A percentile compares a stretch with the other conserved stretches of the same genome.
phyloP scores from a whole-genome alignment of 495 filamentous ascomycete species.

The Elasticomyces elasticus region DNA sequence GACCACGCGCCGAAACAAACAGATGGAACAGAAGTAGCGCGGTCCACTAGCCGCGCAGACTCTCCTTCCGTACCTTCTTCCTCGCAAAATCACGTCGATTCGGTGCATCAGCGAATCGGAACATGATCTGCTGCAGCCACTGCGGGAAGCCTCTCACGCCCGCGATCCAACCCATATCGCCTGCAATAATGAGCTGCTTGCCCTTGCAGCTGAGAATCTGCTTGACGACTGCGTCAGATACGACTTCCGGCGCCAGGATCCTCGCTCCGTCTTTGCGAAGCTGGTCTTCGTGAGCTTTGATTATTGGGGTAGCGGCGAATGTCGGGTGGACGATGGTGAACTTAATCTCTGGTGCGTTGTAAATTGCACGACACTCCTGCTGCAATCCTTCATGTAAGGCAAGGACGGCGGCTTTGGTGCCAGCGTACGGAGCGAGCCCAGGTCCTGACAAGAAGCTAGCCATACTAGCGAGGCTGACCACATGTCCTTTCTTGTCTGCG shows the following conservation, averaged over 20 bases:
- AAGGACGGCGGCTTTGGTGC: slow-evolving; percentile 47
- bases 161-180: background rate
- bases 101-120: background rate
- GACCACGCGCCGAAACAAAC: background rate
- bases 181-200: slow-evolving; percentile 21
- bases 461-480: slow-evolving; percentile 48
- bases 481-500: slow-evolving; percentile 48
- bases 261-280: slow-evolving; percentile 8
- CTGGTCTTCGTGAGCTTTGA: slow-evolving; percentile 9
- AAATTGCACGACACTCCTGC: slow-evolving; percentile 28
- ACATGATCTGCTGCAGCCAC: slow-evolving; percentile 21
- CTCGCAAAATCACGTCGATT: background rate
- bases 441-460: slow-evolving; percentile 43
- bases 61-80: background rate
- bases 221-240: slow-evolving; percentile 23
- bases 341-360: slow-evolving; percentile 28
- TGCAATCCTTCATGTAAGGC: slow-evolving; percentile 41
- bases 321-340: slow-evolving; percentile 32
- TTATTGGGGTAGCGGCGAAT: slow-evolving; percentile 27
- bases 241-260: slow-evolving; percentile 21
- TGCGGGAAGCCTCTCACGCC: slow-evolving; percentile 16
- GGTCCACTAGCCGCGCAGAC: background rate
- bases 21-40: background rate
- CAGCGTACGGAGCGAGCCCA: slow-evolving; percentile 45
- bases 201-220: slow-evolving; percentile 22